Evolutionary conservation across 2,329 filamentous ascomycete species (phyloP).

Genomic region (Helotiales sp.): DNA sequence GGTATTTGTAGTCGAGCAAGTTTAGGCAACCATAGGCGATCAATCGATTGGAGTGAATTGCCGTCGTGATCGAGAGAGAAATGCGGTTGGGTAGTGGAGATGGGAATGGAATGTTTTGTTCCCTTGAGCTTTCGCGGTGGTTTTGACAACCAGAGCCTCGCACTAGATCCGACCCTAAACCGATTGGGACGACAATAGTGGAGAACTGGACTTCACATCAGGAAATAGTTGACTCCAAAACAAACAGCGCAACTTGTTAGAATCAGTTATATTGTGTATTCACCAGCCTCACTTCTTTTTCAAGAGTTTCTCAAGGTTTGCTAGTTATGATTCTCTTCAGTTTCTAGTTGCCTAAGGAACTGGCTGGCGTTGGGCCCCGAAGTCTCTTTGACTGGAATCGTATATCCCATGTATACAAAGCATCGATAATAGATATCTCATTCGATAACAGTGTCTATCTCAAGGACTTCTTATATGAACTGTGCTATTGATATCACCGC

Average conservation of each 20-base stretch:
- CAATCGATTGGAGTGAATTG: neutral
- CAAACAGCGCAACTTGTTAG: no score
- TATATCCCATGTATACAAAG: no score
- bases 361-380: no score
- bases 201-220: neutral
- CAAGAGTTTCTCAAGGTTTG: no score
- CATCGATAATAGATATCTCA: neutral
- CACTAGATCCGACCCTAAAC: neutral
- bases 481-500: neutral
- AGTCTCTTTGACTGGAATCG: no score
- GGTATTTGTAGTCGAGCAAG: conserved; percentile 23
- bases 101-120: neutral
- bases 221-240: no score
- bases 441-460: neutral
- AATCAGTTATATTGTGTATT: no score
- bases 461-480: neutral
- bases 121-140: neutral
- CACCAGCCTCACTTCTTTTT: no score
- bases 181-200: neutral
- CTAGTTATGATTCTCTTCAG: no score
- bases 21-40: conserved; percentile 19
- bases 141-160: conserved; percentile 11
- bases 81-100: neutral
- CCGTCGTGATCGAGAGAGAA: neutral
- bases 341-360: no score